Evolutionary conservation across 768 basidiomycete genomes (phyloP), one percentile per base, ranked within the genome.

Genomic region (Asterophora parasitica): DNA sequence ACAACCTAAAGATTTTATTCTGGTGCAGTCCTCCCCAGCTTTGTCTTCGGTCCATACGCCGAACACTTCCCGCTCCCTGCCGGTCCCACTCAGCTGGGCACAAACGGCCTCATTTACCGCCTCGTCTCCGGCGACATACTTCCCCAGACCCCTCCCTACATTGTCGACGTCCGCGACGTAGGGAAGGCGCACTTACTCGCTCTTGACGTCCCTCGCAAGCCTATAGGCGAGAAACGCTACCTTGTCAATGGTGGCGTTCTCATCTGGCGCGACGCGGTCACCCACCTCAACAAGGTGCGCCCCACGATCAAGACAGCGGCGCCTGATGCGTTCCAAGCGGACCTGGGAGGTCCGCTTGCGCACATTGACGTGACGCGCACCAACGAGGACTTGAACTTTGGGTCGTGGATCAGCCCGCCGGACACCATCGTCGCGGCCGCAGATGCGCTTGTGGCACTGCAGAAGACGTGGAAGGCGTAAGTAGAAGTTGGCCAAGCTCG

Each of bases 141-240:
- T 9, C 56, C 56, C 4, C 51, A 49, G 13, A 40, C 59, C 2
- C 64, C 67, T 19, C 63, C 64, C 30, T 66, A 57, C 56, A 43
- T 62, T 45, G 64, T 63, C 45, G 69, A 71, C 36, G 69, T 67
- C 17, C 66, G 68, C 28, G 69, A 70, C 42, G 63, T 70, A 9
- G 69, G 64, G 20, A 61, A 57, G 42, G 62, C 59, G 4, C 69
- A 70, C 39, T 57, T 69, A 36, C 64, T 58, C 27, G 66, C 66
- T 10, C 54, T 68, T 17, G 54, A 54, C 38, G 55, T 66, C 10
- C 59, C 63, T 1, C 55, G 50, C 38, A 53, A 54, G 17, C 49
- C 55, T 6, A 31, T 56, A 10, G 61, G 56, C 7, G 48, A 58
- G 48, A 64, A 62, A 47, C 61, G 68, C 20, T 68, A 65, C 57